Conservation (phyloP, 345 rosid species). For the Jatropha curcas region DNA sequence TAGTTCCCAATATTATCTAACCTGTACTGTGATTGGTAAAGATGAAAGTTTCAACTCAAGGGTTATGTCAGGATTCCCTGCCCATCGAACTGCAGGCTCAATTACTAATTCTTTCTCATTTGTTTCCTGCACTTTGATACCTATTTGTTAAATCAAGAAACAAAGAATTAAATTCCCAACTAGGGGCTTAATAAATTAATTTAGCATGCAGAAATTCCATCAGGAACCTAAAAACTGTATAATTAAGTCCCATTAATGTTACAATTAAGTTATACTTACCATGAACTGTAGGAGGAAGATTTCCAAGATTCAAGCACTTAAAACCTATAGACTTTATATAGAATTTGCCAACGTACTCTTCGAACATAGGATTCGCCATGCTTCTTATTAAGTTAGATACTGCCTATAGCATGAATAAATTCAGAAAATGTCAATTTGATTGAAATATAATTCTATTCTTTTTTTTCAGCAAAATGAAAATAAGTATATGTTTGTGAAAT, state of each 20-base stretch:
- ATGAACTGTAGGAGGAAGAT: constrained; percentile 35
- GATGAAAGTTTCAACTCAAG: constrained; percentile 35
- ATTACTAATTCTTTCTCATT: constrained; percentile 45
- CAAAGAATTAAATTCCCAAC: no score
- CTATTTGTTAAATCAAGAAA: no score
- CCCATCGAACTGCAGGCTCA: constrained; percentile 49
- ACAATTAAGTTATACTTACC: constrained; percentile 29
- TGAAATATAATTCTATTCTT: neutral
- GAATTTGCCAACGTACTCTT: constrained; percentile 28
- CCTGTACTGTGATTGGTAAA: constrained; percentile 43
- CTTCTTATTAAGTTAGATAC: constrained; percentile 33
- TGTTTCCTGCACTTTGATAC: constrained; percentile 45
- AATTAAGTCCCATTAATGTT: no score
- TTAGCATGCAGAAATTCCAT: neutral
- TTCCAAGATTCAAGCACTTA: constrained; percentile 40
- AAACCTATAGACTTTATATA: constrained; percentile 30
- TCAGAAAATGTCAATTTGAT: neutral
- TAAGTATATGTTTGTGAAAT: no score
- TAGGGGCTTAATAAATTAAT: neutral
- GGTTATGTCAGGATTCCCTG: constrained; percentile 51
- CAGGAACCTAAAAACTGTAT: neutral
- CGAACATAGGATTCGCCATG: constrained; percentile 29
- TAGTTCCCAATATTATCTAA: constrained; percentile 22
- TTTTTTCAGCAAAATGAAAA: no score
- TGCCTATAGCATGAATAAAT: constrained; percentile 25